phyloP scores from a whole-genome alignment of 257 asterid genomes.

The Dorcoceras hygrometricum region DNA sequence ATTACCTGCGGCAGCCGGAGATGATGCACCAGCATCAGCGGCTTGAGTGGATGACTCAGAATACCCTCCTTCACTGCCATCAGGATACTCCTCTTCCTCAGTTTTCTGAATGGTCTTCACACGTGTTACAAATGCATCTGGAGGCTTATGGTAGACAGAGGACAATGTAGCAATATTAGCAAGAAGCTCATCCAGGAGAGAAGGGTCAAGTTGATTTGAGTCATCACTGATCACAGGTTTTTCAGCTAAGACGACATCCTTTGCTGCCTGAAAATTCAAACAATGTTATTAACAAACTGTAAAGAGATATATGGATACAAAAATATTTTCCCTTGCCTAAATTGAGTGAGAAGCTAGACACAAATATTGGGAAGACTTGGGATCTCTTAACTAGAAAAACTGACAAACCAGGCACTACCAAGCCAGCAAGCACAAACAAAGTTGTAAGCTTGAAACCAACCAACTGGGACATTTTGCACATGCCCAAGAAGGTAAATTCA shows the following conservation, averaged over 20 bases:
- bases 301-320: slow-evolving; percentile 3
- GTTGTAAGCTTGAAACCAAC: neutral
- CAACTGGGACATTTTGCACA: neutral
- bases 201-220: slow-evolving; percentile 88
- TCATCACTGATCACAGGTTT: slow-evolving; percentile 98
- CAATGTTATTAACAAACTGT: slow-evolving; percentile 5
- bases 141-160: slow-evolving; percentile 97
- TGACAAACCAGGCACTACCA: slow-evolving; percentile 18
- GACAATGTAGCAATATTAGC: slow-evolving; percentile 95
- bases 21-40: slow-evolving; percentile 49
- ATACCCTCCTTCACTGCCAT: slow-evolving; percentile 68
- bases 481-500: neutral
- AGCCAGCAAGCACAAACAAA: slow-evolving; percentile 12
- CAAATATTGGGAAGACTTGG: slow-evolving; percentile 10
- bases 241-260: slow-evolving; percentile 97
- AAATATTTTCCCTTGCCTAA: slow-evolving; percentile 9
- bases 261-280: slow-evolving; percentile 78
- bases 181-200: slow-evolving; percentile 94
- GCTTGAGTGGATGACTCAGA: slow-evolving; percentile 75
- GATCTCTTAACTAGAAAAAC: slow-evolving; percentile 9
- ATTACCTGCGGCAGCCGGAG: slow-evolving; percentile 59
- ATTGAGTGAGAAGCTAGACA: slow-evolving; percentile 11
- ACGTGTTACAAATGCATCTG: slow-evolving; percentile 93
- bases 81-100: slow-evolving; percentile 94
- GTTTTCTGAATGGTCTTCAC: slow-evolving; percentile 79